A percentile compares a stretch with the other conserved stretches of the same genome.
phyloP scores from a whole-genome alignment of 2,329 filamentous ascomycete genomes.

The Colletotrichum destructivum region DNA sequence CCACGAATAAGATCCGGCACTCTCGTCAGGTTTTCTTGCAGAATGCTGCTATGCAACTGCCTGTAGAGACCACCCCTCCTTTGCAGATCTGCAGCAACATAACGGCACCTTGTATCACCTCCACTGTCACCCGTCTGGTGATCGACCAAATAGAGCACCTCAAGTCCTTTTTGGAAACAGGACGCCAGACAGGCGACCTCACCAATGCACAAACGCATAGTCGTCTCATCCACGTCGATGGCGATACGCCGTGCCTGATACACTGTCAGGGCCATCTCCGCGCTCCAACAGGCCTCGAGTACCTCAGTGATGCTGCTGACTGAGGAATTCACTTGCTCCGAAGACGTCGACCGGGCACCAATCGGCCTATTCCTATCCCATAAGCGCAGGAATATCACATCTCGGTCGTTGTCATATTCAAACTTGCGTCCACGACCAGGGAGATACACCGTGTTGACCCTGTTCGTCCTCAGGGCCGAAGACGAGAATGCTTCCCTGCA shows the following conservation, averaged over 20 bases:
- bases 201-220: slow-evolving; percentile 41
- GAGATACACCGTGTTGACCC: slow-evolving; percentile 46
- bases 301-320: slow-evolving; percentile 36
- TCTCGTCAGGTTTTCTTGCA: slow-evolving; percentile 42
- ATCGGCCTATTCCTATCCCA: slow-evolving; percentile 28
- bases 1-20: slow-evolving; percentile 49
- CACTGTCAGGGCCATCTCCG: slow-evolving; percentile 47
- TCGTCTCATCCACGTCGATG: slow-evolving; percentile 48
- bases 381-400: slow-evolving; percentile 49
- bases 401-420: slow-evolving; percentile 44
- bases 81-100: slow-evolving; percentile 41
- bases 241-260: slow-evolving; percentile 47
- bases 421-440: slow-evolving; percentile 45
- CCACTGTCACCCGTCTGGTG: slow-evolving; percentile 40
- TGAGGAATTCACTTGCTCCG: not conserved
- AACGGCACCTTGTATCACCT: not conserved
- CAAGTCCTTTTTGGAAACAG: slow-evolving; percentile 47
- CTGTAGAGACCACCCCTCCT: slow-evolving; percentile 45
- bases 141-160: slow-evolving; percentile 51
- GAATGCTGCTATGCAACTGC: slow-evolving; percentile 40
- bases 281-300: slow-evolving; percentile 49
- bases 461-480: slow-evolving; percentile 4
- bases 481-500: slow-evolving; percentile 36
- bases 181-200: slow-evolving; percentile 50
- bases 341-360: no score